Base-by-base conservation (phyloP, 495 filamentous ascomycete genomes). In the Penicillium lividum region DNA sequence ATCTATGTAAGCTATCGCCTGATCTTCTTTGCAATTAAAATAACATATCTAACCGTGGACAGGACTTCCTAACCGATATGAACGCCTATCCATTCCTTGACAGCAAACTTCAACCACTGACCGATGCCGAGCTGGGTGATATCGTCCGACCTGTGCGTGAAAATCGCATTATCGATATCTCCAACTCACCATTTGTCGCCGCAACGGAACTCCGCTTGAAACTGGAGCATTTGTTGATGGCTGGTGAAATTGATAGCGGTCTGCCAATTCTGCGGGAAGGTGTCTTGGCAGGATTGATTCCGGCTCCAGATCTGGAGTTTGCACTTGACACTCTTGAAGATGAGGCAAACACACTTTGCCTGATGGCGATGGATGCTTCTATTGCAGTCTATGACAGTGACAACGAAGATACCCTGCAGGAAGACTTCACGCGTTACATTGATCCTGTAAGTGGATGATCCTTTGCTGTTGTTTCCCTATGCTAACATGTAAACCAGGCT, bases 11-110 rank as follows among this genome's bases (percentile, higher is more conserved):
- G 85, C 7, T 9, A 13, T 18, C 3, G 16, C 34, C 31, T 15
- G 15, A 25, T 34, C n/a, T 15, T 11, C 13, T 13, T 49, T 27
- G 28, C 31, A 9, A 25, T 10, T 8, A 22, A 9, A 36, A 52
- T 5, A 5, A 13, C 42, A 68, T 83, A 11, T 4, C 42, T 56
- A 56, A 22, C 30, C 8, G 27, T 42, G 3, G 34, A 9, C 27
- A 90, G 86, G 93, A 98, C 69, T 80, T 98, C 15, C 80, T 98
- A 29, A 97, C 93, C 0, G 91, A 96, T 62, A 91, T 98, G 87
- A 98, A 98, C 71, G 89, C 91, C 9, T 98, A 98, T 62, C 94
- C 94, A 1, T 95, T 92, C 74, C 83, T 98, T 29, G 91, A 96
- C 74, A 96, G 92, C 74, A 98, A 98, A 66, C 82, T 91, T 51